Evolutionary conservation across 768 basidiomycete species (phyloP).

Genomic region (Lactarius deliciosus): DNA sequence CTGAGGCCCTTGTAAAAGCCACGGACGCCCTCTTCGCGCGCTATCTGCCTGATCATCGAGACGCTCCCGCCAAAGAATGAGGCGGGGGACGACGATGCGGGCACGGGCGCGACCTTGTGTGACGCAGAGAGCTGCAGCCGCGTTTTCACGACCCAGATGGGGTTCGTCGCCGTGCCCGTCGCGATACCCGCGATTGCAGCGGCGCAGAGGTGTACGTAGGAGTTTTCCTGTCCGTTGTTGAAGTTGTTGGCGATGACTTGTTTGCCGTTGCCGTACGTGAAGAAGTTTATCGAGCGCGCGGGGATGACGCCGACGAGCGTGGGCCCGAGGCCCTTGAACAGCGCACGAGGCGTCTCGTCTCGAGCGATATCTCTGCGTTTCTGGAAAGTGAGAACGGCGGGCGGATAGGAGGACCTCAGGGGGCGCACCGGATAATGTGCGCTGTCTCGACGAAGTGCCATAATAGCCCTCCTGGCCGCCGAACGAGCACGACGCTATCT

Average conservation of each 20-base stretch:
- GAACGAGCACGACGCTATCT: slow-evolving; percentile 37
- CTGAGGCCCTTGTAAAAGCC: slow-evolving; percentile 96
- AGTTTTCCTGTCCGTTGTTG: slow-evolving; percentile 77
- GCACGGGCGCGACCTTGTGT: neutral
- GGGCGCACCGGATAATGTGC: slow-evolving; percentile 75
- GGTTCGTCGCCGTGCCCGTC: slow-evolving; percentile 92
- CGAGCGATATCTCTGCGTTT: slow-evolving; percentile 76
- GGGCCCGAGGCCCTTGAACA: slow-evolving; percentile 94
- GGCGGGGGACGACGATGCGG: slow-evolving; percentile 22
- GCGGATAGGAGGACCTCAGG: neutral
- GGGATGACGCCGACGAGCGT: slow-evolving; percentile 94
- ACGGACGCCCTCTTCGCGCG: slow-evolving; percentile 74
- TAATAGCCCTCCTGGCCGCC: slow-evolving; percentile 54
- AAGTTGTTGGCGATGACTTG: slow-evolving; percentile 81
- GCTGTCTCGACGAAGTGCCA: slow-evolving; percentile 96
- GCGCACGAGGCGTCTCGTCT: slow-evolving; percentile 81
- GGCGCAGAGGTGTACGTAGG: slow-evolving; percentile 80
- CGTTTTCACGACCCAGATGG: slow-evolving; percentile 99
- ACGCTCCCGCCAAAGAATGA: slow-evolving; percentile 53
- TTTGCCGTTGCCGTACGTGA: slow-evolving; percentile 96
- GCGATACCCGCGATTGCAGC: slow-evolving; percentile 84
- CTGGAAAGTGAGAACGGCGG: neutral
- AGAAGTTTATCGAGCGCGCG: slow-evolving; percentile 96
- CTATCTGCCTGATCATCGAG: slow-evolving; percentile 67
- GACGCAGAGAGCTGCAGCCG: slow-evolving; percentile 74